Percentiles rank a stretch among this genome's conserved stretches.
Conservation (phyloP, 2,329 filamentous ascomycete species). For the Aspergillus sergii region DNA sequence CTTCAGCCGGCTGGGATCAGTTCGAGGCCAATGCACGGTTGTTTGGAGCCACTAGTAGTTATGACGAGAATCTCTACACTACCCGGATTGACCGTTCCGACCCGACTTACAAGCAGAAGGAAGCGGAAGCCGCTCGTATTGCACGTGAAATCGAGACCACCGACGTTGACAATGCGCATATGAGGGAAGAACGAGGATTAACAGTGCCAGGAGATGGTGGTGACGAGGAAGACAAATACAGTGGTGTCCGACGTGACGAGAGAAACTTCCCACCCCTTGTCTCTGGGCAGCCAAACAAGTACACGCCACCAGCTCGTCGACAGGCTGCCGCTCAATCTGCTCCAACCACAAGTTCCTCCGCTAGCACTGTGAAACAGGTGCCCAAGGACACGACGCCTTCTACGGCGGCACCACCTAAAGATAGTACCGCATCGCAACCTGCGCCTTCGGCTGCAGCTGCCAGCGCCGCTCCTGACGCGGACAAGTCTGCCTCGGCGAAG, state of each 20-base stretch:
- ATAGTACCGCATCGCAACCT: slow-evolving; percentile 18
- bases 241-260: slow-evolving; percentile 77
- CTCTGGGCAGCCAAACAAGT: slow-evolving; percentile 67
- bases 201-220: slow-evolving; percentile 66
- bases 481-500: slow-evolving; percentile 30
- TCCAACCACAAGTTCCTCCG: slow-evolving; percentile 74
- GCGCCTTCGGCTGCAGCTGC: slow-evolving; percentile 20
- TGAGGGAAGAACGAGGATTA: slow-evolving; percentile 85
- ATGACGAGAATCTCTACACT: slow-evolving; percentile 93
- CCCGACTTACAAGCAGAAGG: slow-evolving; percentile 76
- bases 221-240: slow-evolving; percentile 96
- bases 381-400: slow-evolving; percentile 46
- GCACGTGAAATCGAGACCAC: slow-evolving; percentile 87
- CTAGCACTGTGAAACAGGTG: slow-evolving; percentile 84
- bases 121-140: slow-evolving; percentile 77
- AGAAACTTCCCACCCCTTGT: slow-evolving; percentile 66
- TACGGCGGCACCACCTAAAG: slow-evolving; percentile 31
- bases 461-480: slow-evolving; percentile 27
- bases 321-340: slow-evolving; percentile 74
- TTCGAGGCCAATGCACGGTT: slow-evolving; percentile 86
- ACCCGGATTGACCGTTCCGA: slow-evolving; percentile 84
- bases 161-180: slow-evolving; percentile 73
- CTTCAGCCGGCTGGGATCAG: slow-evolving; percentile 75
- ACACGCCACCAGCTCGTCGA: slow-evolving; percentile 86
- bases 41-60: slow-evolving; percentile 86